Evolutionary conservation across 2,329 filamentous ascomycete species (phyloP).

Genomic region (Dothistroma septosporum): DNA sequence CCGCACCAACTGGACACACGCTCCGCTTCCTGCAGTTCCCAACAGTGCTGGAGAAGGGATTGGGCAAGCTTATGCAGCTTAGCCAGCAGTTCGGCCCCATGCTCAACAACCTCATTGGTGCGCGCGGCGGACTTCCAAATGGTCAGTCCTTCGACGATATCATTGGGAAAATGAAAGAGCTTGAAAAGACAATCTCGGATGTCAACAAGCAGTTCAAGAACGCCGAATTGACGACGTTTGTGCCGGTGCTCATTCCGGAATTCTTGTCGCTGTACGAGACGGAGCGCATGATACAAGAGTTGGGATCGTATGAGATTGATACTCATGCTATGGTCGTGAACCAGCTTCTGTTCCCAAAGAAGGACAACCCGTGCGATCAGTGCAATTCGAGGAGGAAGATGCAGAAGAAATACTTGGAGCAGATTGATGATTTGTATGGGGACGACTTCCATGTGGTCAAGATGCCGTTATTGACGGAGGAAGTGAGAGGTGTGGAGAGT

Average conservation of each 20-base stretch:
- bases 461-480: conserved; percentile 93
- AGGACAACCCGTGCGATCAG: conserved; percentile 83
- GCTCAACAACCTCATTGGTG: conserved; percentile 86
- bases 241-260: conserved; percentile 97
- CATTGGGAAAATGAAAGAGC: conserved; percentile 87
- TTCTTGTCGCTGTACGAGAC: conserved; percentile 97
- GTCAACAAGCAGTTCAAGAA: conserved; percentile 99
- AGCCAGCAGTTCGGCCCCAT: conserved; percentile 93
- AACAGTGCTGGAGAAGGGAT: conserved; percentile 93
- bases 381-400: conserved; percentile 93
- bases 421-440: conserved; percentile 93
- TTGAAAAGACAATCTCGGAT: conserved; percentile 88
- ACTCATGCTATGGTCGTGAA: conserved; percentile 98
- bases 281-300: conserved; percentile 98
- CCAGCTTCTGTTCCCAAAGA: conserved; percentile 88
- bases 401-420: conserved; percentile 98
- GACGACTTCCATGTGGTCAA: conserved; percentile 99
- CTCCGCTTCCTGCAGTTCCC: conserved; percentile 98
- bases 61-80: conserved; percentile 94
- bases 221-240: conserved; percentile 89
- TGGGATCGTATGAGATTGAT: conserved; percentile 88
- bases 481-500: conserved; percentile 91
- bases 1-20: conserved; percentile 94
- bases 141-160: conserved; percentile 91
- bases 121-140: conserved; percentile 72